Base-by-base conservation (phyloP, 805 yeast species). In the Komagataella phaffii region DNA sequence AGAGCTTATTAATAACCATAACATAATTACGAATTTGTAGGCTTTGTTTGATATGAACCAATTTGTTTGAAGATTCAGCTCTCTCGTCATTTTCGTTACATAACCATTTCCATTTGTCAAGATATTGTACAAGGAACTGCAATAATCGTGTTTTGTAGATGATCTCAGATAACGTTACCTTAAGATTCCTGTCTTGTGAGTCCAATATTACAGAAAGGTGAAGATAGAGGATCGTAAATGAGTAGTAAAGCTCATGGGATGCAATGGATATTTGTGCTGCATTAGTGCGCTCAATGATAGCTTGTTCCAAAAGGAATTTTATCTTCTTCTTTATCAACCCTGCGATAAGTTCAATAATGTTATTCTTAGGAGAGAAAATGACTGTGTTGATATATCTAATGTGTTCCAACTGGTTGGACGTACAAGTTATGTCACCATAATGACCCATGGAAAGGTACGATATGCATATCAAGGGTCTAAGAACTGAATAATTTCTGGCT, bases 71-170 rank as follows among this genome's bases (percentile, higher is more conserved):
- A 24, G 24, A 1, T 17, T 30, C 48, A 17, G 48, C 44, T 17
- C 52, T 54, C n/a, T 58, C 59, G 12, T 55, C 60, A 2, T 57
- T 43, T 46, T 61, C 64, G 19, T 55, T 52, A 0, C 64, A 58
- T 19, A 66, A 45, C 83, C 86, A 80, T 56, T 86, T 75, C 87
- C 91, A 83, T 47, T 73, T 67, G 55, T 83, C 90, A 7, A 85
- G 71, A 49, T 76, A 72, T 45, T 67, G 63, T 1, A 79, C 65
- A 6, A 86, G 55, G 14, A 62, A 62, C 1, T 69, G 54, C 44
- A 86, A 55, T 1, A 86, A 17, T 24, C 75, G 17, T 18, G 47
- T 45, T 21, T 45, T 45, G 21, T 69, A 0, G 64, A 50, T 2
- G 69, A 58, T 3, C 44, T 19, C 14, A 44, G 14, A 18, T 44